Percentiles rank a stretch among this genome's conserved stretches.
phyloP scores from a whole-genome alignment of 768 basidiomycete genomes.

The Tulasnella sp. region DNA sequence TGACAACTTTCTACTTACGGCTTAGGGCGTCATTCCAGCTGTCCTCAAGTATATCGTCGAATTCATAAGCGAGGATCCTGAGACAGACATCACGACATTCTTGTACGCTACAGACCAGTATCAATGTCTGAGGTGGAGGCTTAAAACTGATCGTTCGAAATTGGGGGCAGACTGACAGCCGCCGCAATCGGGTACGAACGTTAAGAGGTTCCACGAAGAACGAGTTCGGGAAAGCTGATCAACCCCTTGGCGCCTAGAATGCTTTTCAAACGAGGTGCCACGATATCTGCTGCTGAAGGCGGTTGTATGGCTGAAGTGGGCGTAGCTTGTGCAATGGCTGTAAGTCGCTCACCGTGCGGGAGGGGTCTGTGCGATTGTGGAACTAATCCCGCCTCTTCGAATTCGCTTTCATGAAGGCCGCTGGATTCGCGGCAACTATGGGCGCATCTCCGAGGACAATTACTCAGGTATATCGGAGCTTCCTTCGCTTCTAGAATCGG shows the following conservation, averaged over 20 bases:
- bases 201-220: too few relatives aligned
- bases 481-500: background rate
- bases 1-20: background rate
- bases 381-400: too few relatives aligned
- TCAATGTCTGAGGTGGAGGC: background rate
- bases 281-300: slow-evolving; percentile 88
- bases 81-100: slow-evolving; percentile 81
- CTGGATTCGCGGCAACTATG: slow-evolving; percentile 9
- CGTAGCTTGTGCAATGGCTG: slow-evolving; percentile 97
- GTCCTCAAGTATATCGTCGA: slow-evolving; percentile 81
- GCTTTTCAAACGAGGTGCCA: slow-evolving; percentile 95
- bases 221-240: background rate
- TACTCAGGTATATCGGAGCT: background rate
- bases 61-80: slow-evolving; percentile 85
- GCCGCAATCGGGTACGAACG: background rate
- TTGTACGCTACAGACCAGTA: slow-evolving; percentile 44
- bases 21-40: slow-evolving; percentile 65
- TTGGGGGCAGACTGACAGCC: slow-evolving; percentile 8
- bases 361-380: background rate
- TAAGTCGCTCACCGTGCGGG: slow-evolving; percentile 23
- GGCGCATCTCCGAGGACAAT: slow-evolving; percentile 12
- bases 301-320: slow-evolving; percentile 89
- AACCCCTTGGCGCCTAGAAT: slow-evolving; percentile 36
- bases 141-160: background rate
- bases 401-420: slow-evolving; percentile 12